Conservation (phyloP, 73 alveolate genomes). For the Paraurostyla sp. region DNA sequence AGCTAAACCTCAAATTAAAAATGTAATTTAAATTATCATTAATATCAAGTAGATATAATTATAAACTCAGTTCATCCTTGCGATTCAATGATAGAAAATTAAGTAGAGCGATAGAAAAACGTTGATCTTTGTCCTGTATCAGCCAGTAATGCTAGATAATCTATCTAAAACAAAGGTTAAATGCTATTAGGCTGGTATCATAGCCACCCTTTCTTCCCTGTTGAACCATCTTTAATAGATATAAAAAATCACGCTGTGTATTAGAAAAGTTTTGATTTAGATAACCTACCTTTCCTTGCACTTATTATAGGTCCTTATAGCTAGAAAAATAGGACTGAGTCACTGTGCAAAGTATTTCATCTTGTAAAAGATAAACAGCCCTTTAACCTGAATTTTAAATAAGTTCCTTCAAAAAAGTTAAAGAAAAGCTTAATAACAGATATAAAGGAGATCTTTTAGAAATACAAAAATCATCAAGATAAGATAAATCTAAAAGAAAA, state of each 20-base stretch:
- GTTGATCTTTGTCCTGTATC: conserved; percentile 61
- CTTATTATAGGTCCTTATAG: conserved; percentile 46
- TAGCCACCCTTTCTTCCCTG: conserved; percentile 39
- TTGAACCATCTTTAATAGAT: conserved; percentile 45
- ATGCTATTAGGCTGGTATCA: conserved; percentile 52
- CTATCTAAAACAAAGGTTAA: conserved; percentile 4
- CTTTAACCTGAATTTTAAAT: background rate
- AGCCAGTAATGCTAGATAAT: conserved; percentile 22
- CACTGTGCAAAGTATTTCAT: conserved; percentile 40
- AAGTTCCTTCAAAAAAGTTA: background rate
- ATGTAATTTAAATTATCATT: background rate
- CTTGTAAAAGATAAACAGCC: conserved; percentile 19
- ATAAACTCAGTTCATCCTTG: conserved; percentile 34
- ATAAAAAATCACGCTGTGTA: conserved; percentile 51
- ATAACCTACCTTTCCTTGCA: conserved; percentile 21
- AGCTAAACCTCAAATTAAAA: background rate
- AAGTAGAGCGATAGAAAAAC: conserved; percentile 28
- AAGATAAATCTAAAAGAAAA: conserved; percentile 18
- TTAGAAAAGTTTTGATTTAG: conserved; percentile 36
- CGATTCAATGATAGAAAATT: conserved; percentile 4
- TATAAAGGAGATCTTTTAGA: background rate
- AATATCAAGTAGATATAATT: background rate
- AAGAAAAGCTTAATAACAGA: background rate
- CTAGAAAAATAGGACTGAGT: conserved; percentile 3
- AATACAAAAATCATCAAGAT: conserved; percentile 16